Evolutionary conservation across 768 basidiomycete species (phyloP).

Genomic region (Podaxis rugospora): DNA sequence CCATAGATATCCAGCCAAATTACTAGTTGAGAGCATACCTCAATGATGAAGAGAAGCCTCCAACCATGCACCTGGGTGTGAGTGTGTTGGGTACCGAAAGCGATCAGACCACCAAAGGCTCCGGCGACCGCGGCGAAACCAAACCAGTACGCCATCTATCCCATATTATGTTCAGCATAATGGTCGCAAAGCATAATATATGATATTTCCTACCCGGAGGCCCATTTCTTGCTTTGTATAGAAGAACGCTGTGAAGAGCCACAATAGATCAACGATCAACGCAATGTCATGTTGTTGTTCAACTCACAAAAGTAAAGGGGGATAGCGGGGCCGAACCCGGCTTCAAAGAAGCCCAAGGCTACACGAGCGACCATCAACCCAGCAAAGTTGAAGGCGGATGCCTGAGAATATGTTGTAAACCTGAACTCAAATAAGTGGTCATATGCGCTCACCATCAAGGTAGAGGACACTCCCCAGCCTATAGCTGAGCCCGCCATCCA

Average conservation of each 20-base stretch:
- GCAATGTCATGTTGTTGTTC: background rate
- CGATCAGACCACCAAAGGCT: constrained; percentile 81
- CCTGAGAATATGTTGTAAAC: constrained; percentile 27
- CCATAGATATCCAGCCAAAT: background rate
- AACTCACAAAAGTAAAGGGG: constrained; percentile 73
- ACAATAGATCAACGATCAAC: background rate
- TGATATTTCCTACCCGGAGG: constrained; percentile 40
- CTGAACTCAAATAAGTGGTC: background rate
- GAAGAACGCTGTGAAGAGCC: constrained; percentile 51
- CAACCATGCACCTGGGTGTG: constrained; percentile 45
- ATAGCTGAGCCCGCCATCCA: constrained; percentile 65
- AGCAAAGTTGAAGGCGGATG: constrained; percentile 55
- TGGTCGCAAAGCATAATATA: background rate
- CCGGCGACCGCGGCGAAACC: constrained; percentile 82
- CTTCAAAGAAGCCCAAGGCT: constrained; percentile 72
- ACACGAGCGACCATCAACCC: constrained; percentile 57
- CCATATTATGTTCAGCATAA: background rate
- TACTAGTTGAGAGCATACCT: constrained; percentile 34
- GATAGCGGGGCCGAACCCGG: constrained; percentile 73
- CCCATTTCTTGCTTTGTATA: constrained; percentile 76
- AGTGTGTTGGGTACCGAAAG: constrained; percentile 71
- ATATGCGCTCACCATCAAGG: constrained; percentile 50
- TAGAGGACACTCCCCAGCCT: constrained; percentile 76
- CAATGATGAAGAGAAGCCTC: constrained; percentile 70
- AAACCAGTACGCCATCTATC: constrained; percentile 72